Evolutionary conservation across 768 basidiomycete species (phyloP).

Genomic region (Termitomyces sp.): DNA sequence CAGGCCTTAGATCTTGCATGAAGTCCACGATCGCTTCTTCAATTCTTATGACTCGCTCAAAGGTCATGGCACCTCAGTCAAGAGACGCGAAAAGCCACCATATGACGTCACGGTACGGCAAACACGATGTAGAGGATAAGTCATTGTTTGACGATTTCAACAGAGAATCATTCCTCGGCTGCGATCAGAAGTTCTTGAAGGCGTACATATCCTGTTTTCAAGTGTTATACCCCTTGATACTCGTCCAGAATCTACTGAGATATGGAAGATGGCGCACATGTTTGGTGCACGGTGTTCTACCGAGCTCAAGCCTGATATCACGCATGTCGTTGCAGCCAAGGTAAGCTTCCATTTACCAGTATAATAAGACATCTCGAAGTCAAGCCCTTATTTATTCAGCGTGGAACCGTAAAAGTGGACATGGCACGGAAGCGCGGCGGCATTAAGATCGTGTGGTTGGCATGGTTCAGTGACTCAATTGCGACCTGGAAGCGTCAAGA

Average conservation of each 20-base stretch:
- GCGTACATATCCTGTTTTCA: slow-evolving; percentile 84
- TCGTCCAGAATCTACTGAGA: slow-evolving; percentile 70
- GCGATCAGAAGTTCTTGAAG: slow-evolving; percentile 70
- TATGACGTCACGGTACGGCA: slow-evolving; percentile 79
- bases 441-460: slow-evolving; percentile 80
- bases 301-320: slow-evolving; percentile 60
- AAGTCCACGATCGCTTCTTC: slow-evolving; percentile 78
- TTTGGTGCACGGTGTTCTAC: slow-evolving; percentile 84
- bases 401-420: slow-evolving; percentile 90
- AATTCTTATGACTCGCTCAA: slow-evolving; percentile 48
- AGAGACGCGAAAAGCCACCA: slow-evolving; percentile 19
- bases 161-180: slow-evolving; percentile 84
- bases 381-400: slow-evolving; percentile 34
- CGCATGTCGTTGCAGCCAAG: slow-evolving; percentile 92
- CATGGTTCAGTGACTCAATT: slow-evolving; percentile 88
- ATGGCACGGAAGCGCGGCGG: slow-evolving; percentile 69
- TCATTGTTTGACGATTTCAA: neutral
- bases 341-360: slow-evolving; percentile 27
- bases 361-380: neutral
- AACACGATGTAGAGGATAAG: slow-evolving; percentile 1
- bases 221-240: slow-evolving; percentile 92
- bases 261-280: slow-evolving; percentile 81
- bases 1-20: slow-evolving; percentile 60
- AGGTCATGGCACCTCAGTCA: slow-evolving; percentile 24
- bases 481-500: slow-evolving; percentile 84